Conservation (phyloP, 2,329 filamentous ascomycete genomes). For the Lachnellula arida region DNA sequence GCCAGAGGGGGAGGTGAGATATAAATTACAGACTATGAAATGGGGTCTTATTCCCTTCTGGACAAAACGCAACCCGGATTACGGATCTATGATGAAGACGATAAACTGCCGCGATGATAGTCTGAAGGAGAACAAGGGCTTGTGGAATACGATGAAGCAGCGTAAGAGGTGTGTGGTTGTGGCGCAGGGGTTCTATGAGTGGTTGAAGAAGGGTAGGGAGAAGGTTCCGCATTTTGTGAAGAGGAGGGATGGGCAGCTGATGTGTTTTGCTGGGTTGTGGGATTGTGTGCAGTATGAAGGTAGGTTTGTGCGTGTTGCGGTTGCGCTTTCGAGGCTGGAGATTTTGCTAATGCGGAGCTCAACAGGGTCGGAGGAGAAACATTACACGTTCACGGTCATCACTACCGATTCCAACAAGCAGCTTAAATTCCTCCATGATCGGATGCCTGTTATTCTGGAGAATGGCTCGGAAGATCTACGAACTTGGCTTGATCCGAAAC, state of each 20-base stretch:
- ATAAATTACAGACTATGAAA: constrained; percentile 89
- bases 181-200: constrained; percentile 94
- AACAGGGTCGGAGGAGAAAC: constrained; percentile 56
- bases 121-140: constrained; percentile 66
- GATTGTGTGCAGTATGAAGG: constrained; percentile 80
- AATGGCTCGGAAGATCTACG: constrained; percentile 65
- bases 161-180: constrained; percentile 83
- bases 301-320: constrained; percentile 25
- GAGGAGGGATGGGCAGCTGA: constrained; percentile 73
- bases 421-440: constrained; percentile 81
- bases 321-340: neutral
- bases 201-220: constrained; percentile 79
- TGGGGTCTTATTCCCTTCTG: constrained; percentile 94
- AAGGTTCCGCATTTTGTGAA: constrained; percentile 83
- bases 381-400: constrained; percentile 90
- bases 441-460: constrained; percentile 92
- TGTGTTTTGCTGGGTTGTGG: constrained; percentile 86
- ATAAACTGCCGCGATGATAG: constrained; percentile 96
- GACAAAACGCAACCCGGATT: constrained; percentile 79
- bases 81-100: constrained; percentile 72
- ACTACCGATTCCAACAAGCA: constrained; percentile 83
- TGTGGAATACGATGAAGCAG: constrained; percentile 92
- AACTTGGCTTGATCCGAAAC: constrained; percentile 73
- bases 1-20: constrained; percentile 43
- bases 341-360: constrained; percentile 5